Base-by-base conservation (phyloP, 2,329 filamentous ascomycete genomes). In the Claviceps sp. region DNA sequence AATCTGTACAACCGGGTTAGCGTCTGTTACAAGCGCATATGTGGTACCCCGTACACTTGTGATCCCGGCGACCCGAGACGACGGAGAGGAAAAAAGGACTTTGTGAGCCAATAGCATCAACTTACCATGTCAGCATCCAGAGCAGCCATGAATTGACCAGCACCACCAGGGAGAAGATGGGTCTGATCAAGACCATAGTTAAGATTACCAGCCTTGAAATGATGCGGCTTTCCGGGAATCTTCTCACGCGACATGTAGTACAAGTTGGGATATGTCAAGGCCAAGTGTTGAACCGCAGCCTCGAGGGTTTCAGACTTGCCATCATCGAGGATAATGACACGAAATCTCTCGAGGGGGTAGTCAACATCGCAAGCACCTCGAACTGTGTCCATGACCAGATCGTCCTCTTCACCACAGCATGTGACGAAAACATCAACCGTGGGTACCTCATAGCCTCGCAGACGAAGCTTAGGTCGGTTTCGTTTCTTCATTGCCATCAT, bases 181-280 rank as follows among this genome's bases (percentile, higher is more conserved):
- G 73, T 68, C 51, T 72, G 68, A 16, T 78, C 73, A 20, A 79
- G 63, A 37, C 77, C 80, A 52, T 78, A 76, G 64, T 82, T 83
- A 50, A 83, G 66, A 60, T 83, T 83, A 49, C 80, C 79, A 1
- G 80, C 78, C 67, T 83, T 83, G 69, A 79, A 82, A 60, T 79
- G 75, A 57, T 78, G 71, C 1, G 73, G 72, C 37, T 71, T 65
- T 7, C 72, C 72, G 4, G 71, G 70, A 45, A 67, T 65, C 64
- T 76, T 75, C 38, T 68, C 65, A 16, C 76, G 73, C 2, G 76
- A 70, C 59, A 75, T 70, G 62, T 80, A 80, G 56, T 68, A 71
- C 7, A 79, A 60, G 53, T 80, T 78, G 14, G 69, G 68, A 51
- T 70, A 75, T 8, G 63, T 64, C 34, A 62, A 55, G 45, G 63